Base-by-base conservation (phyloP, 1,139 yeast species). In the Suhomyces bribrorum region DNA sequence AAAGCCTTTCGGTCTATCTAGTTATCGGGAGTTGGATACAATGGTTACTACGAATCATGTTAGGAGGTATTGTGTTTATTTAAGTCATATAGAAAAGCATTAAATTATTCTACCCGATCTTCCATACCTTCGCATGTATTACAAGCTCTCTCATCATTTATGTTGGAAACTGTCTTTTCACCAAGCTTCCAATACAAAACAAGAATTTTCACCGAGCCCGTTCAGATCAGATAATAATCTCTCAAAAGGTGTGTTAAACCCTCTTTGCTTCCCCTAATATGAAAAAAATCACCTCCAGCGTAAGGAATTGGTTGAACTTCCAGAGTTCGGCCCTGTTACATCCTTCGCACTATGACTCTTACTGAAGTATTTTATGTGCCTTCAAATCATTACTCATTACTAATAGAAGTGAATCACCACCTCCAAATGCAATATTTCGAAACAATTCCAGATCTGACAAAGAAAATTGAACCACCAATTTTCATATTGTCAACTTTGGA, bases 231-330 rank as follows among this genome's bases (percentile, higher is more conserved):
- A 17, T 25, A 39, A 41, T 38, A 39, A 36, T 32, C 29, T 23
- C 16, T 25, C 13, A 26, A 24, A 35, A 28, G 36, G 28, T 13
- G 6, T 20, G 11, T 16, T 25, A 9, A 26, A 18, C 31, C 42
- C 24, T 34, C 20, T 38, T 34, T 46, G 48, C 49, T 46, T 47
- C 46, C 48, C 48, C 47, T 37, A 34, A 43, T 41, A 44, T 47
- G 51, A 42, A 36, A 37, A 40, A 34, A 43, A 43, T 43, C 39
- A 38, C 48, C 44, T 36, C 48, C 41, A 27, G 31, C 39, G 32
- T 17, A 36, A 32, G 39, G 34, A 28, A 31, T 26, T 9, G 7
- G 17, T 14, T 5, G 27, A 32, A 15, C 26, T 20, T 11, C 34
- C 12, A 12, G 32, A 14, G 23, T 18, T 8, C 38, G 31, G 31